Percentiles rank a stretch among this genome's conserved stretches.
Evolutionary conservation across 495 filamentous ascomycete genomes (phyloP).

Genomic region (Aspergillus kassunensis): DNA sequence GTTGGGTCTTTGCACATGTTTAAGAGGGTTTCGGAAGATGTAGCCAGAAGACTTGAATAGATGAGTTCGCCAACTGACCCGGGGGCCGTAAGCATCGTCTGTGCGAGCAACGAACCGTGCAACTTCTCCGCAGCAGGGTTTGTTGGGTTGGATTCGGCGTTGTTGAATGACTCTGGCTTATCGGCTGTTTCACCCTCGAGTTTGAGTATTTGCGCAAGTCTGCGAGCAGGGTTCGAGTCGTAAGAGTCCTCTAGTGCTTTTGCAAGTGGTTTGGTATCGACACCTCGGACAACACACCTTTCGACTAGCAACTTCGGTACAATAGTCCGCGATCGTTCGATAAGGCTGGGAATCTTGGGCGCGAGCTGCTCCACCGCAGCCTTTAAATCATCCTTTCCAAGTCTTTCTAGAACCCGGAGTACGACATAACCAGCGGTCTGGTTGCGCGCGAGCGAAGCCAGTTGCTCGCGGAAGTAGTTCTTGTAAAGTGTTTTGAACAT

Average conservation of each 20-base stretch:
- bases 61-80: conserved; percentile 55
- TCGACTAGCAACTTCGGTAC: conserved; percentile 80
- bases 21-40: conserved; percentile 38
- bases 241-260: conserved; percentile 56
- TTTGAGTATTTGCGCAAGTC: conserved; percentile 56
- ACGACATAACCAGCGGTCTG: conserved; percentile 85
- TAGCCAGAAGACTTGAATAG: conserved; percentile 49
- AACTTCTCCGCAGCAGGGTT: conserved; percentile 44
- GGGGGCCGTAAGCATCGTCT: conserved; percentile 58
- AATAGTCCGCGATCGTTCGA: conserved; percentile 68
- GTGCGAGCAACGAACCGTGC: conserved; percentile 63
- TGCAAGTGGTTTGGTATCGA: conserved; percentile 58
- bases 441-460: conserved; percentile 76
- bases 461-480: conserved; percentile 67
- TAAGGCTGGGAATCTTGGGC: conserved; percentile 63
- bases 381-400: conserved; percentile 77
- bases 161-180: conserved; percentile 27
- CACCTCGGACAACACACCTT: conserved; percentile 64
- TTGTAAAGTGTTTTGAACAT: conserved; percentile 81
- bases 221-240: conserved; percentile 48
- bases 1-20: conserved; percentile 54
- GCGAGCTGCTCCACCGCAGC: conserved; percentile 62
- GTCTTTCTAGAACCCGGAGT: conserved; percentile 70
- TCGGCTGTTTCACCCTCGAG: conserved; percentile 36
- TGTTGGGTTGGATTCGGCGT: conserved; percentile 16